Base-by-base conservation (phyloP, 2,329 filamentous ascomycete genomes). In the Beauveria australis region DNA sequence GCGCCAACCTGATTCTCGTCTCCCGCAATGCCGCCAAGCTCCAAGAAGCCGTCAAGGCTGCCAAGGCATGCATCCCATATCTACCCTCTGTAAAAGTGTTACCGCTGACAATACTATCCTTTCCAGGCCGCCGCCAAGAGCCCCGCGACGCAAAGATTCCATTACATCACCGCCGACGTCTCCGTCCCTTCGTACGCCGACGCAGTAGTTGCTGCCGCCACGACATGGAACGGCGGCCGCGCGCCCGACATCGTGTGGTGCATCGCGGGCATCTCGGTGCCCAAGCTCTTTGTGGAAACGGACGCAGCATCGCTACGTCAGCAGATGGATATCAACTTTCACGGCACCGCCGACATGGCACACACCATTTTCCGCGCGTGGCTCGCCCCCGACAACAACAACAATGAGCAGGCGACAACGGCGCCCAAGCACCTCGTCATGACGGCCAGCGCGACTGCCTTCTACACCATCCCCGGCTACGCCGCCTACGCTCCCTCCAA, bases 281-380 rank as follows among this genome's bases (percentile, higher is more conserved):
- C 92, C 0, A 81, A 84, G 41, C 87, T 96, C 63, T 96, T 93
- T 76, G 73, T 89, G 65, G 89, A 96, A 63, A 85, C 85, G 44
- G 81, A 88, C 9, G 77, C 90, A 57, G 76, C 85, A 8, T 82
- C 81, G 12, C 77, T 92, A 65, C 83, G 88, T 47, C 78, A 81
- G 65, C 91, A 96, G 72, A 96, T 96, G 91, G 91, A 96, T 70
- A 83, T 93, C 66, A 93, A 97, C 75, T 97, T 91, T 77, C 96
- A 88, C 81, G 89, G 91, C 53, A 86, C 87, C 33, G 88, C 88
- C 46, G 94, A 96, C 72, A 89, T 96, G 75, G 88, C 91, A 43
- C 91, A 95, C 71, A 86, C 90, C 22, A 85, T 89, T 19, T 76
- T 97, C 63, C 82, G 81, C 56, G 81, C 83, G 63, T 97, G 93